A percentile compares a stretch with the other conserved stretches of the same genome.
Conservation (phyloP, 148 eudicot genomes). For the Rhododendron henanense region DNA sequence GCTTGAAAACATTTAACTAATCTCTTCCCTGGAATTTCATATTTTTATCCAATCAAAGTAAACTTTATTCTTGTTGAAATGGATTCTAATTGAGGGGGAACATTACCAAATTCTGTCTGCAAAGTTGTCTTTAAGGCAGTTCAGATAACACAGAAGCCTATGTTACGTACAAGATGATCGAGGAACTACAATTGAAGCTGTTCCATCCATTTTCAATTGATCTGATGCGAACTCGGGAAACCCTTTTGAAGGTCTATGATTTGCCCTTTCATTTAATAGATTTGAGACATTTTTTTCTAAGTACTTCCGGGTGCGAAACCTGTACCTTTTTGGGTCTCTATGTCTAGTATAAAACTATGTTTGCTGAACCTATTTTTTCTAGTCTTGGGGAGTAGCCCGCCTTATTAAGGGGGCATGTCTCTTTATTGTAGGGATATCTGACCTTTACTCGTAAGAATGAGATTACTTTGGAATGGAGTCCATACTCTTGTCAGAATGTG, state of each 20-base stretch:
- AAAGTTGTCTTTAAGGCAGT: constrained; percentile 42
- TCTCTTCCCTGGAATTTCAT: neutral
- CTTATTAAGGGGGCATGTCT: neutral
- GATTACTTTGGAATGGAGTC: neutral
- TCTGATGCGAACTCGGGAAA: constrained; percentile 81
- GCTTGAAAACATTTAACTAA: neutral
- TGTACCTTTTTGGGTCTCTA: neutral
- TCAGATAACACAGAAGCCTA: constrained; percentile 65
- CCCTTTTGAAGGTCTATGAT: constrained; percentile 59
- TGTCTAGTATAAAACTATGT: neutral
- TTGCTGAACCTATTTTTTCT: neutral
- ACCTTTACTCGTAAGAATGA: neutral
- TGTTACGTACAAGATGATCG: constrained; percentile 48
- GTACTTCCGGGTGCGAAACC: neutral
- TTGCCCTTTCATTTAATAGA: neutral
- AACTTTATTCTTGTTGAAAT: neutral
- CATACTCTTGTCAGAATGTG: neutral
- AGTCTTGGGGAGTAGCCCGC: neutral
- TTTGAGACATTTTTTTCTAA: neutral
- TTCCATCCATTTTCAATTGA: constrained; percentile 68
- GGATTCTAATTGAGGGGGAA: neutral
- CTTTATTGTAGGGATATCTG: neutral
- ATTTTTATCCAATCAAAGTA: neutral
- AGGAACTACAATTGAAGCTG: constrained; percentile 56
- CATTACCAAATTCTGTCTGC: neutral